Evolutionary conservation across 2,329 filamentous ascomycete genomes (phyloP).

Genomic region (Exophiala aquamarina): DNA sequence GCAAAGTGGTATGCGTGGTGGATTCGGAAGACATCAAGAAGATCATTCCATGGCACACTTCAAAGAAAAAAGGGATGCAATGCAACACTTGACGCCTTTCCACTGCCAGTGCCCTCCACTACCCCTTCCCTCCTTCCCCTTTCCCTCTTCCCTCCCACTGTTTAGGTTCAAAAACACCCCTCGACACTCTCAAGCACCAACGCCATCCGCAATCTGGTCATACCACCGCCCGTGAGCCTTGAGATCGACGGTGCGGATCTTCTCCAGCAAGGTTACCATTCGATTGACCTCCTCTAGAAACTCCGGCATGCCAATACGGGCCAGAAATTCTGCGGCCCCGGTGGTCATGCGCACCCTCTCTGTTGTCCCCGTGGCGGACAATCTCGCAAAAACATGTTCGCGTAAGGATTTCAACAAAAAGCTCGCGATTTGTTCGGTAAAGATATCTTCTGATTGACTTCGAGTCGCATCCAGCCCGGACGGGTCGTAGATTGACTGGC

Average conservation of each 20-base stretch:
- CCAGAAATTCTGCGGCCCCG: slow-evolving; percentile 59
- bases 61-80: no score
- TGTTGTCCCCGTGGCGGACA: slow-evolving; percentile 60
- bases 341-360: slow-evolving; percentile 59
- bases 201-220: slow-evolving; percentile 44
- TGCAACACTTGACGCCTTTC: no score
- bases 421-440: slow-evolving; percentile 61
- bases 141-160: no score
- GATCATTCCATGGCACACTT: no score
- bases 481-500: slow-evolving; percentile 35
- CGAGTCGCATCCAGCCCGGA: slow-evolving; percentile 40
- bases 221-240: slow-evolving; percentile 59
- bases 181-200: no score
- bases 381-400: slow-evolving; percentile 53
- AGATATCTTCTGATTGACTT: slow-evolving; percentile 37
- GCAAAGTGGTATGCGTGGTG: no score
- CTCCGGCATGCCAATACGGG: slow-evolving; percentile 61
- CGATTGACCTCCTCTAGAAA: slow-evolving; percentile 60
- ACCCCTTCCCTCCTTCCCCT: no score
- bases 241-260: slow-evolving; percentile 60
- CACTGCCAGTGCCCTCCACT: no score
- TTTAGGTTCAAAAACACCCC: no score
- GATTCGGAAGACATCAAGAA: no score
- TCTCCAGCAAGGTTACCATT: slow-evolving; percentile 58
- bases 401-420: slow-evolving; percentile 61